These are phyloP conservation scores for Aquilaria sinensis DNA, from an alignment of 345 rosid genomes.

Conservation along the genomic window DNA sequence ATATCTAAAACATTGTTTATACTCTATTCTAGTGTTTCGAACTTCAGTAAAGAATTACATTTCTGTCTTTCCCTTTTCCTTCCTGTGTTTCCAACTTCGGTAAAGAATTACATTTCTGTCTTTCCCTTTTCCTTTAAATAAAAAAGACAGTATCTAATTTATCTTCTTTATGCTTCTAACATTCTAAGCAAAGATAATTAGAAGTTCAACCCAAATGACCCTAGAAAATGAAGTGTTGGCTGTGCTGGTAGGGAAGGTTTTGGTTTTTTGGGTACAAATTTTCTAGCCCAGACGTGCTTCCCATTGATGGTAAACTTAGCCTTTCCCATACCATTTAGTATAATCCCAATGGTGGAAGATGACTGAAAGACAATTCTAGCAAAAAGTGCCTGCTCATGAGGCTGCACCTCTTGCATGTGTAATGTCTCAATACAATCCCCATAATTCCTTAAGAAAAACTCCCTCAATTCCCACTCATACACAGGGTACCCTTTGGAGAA, in stretches of 20 bases:
- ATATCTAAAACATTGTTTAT: too few relatives aligned
- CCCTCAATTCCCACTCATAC: conserved; percentile 37
- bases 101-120: too few relatives aligned
- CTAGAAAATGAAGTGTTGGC: not conserved
- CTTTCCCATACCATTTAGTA: conserved; percentile 28
- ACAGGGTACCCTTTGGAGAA: conserved; percentile 64
- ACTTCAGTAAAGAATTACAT: too few relatives aligned
- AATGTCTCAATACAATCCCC: conserved; percentile 50
- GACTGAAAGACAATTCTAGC: conserved; percentile 40
- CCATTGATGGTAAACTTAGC: conserved; percentile 60
- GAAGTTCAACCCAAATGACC: too few relatives aligned
- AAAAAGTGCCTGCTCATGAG: conserved; percentile 36
- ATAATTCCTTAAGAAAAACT: conserved; percentile 26
- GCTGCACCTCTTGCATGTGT: conserved; percentile 44
- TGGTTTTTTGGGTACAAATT: conserved; percentile 36
- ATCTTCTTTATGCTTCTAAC: too few relatives aligned
- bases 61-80: too few relatives aligned
- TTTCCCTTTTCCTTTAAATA: too few relatives aligned
- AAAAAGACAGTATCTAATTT: too few relatives aligned
- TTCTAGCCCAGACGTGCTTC: conserved; percentile 65
- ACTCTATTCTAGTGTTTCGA: too few relatives aligned
- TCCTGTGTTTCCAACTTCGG: too few relatives aligned
- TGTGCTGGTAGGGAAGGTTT: not conserved
- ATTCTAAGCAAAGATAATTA: too few relatives aligned
- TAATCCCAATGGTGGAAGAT: conserved; percentile 8